These are phyloP conservation scores for Schoenoplectus triqueter DNA, from an alignment of 202 grass and related monocot species.

Conservation along the genomic window DNA sequence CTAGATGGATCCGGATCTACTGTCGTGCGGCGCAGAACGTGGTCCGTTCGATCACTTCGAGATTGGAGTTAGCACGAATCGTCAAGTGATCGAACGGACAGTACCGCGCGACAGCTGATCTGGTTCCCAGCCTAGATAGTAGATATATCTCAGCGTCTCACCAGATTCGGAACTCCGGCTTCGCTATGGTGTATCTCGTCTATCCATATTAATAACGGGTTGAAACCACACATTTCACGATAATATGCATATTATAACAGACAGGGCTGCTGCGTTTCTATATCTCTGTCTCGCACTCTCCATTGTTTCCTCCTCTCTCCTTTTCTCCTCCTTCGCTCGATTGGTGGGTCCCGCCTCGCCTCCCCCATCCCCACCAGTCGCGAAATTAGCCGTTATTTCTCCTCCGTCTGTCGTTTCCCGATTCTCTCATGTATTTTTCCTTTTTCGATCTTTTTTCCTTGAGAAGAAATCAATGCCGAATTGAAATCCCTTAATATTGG, in stretches of 20 bases:
- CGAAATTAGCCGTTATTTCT: slow-evolving; percentile 29
- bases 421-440: background rate
- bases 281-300: background rate
- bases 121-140: too few species aligned
- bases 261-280: background rate
- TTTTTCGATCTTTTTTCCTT: background rate
- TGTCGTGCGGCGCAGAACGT: too few species aligned
- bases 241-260: background rate
- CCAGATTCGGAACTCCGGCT: background rate
- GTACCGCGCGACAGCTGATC: too few species aligned
- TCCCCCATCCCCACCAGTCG: background rate
- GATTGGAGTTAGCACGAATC: too few species aligned
- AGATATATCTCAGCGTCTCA: background rate
- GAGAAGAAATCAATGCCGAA: too few species aligned
- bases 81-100: too few species aligned
- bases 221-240: background rate
- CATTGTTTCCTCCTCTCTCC: slow-evolving; percentile 17
- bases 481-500: too few species aligned
- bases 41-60: too few species aligned
- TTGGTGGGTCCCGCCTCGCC: slow-evolving; percentile 13
- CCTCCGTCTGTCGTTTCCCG: background rate
- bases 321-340: slow-evolving; percentile 12
- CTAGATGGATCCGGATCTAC: too few species aligned
- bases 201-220: too few species aligned
- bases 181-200: too few species aligned